Evolutionary conservation across 441 rosid species (phyloP).

Genomic region (Gossypium aridum): DNA sequence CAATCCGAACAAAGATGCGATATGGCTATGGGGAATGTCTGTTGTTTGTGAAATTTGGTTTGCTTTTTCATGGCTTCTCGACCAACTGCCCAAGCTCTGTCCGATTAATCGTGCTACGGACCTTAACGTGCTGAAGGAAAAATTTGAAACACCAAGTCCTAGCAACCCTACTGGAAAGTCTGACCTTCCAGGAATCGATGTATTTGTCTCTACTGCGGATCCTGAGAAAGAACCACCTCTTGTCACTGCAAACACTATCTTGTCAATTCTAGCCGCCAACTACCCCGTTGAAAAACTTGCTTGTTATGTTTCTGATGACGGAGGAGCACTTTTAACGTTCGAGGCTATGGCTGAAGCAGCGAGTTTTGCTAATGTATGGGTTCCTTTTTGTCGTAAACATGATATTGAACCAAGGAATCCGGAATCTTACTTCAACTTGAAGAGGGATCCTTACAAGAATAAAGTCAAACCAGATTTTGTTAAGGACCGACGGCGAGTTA

Average conservation of each 20-base stretch:
- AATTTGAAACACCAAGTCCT: slow-evolving; percentile 63
- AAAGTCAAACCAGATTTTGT: slow-evolving; percentile 23
- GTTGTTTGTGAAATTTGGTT: slow-evolving; percentile 92
- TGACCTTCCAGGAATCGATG: slow-evolving; percentile 83
- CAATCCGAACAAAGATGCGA: slow-evolving; percentile 54
- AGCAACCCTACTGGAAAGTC: slow-evolving; percentile 74
- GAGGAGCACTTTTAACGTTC: slow-evolving; percentile 76
- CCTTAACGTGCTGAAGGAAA: slow-evolving; percentile 73
- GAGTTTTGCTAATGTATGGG: slow-evolving; percentile 50
- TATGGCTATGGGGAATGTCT: slow-evolving; percentile 96
- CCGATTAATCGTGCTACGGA: slow-evolving; percentile 81
- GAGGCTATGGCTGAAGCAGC: slow-evolving; percentile 98
- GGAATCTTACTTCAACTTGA: slow-evolving; percentile 25
- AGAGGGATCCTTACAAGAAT: slow-evolving; percentile 26
- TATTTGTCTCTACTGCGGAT: slow-evolving; percentile 87
- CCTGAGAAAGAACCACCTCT: slow-evolving; percentile 96
- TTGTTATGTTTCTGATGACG: slow-evolving; percentile 90
- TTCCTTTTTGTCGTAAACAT: slow-evolving; percentile 27
- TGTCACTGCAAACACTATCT: slow-evolving; percentile 83
- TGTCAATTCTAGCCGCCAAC: slow-evolving; percentile 77
- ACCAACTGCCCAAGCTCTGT: slow-evolving; percentile 87
- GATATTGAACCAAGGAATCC: slow-evolving; percentile 26
- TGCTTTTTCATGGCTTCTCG: slow-evolving; percentile 93
- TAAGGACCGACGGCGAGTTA: slow-evolving; percentile 26
- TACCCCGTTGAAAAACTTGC: slow-evolving; percentile 88